These are phyloP conservation scores for Leishmania arabica DNA, from an alignment of 208 protist species.

Conservation along the genomic window DNA sequence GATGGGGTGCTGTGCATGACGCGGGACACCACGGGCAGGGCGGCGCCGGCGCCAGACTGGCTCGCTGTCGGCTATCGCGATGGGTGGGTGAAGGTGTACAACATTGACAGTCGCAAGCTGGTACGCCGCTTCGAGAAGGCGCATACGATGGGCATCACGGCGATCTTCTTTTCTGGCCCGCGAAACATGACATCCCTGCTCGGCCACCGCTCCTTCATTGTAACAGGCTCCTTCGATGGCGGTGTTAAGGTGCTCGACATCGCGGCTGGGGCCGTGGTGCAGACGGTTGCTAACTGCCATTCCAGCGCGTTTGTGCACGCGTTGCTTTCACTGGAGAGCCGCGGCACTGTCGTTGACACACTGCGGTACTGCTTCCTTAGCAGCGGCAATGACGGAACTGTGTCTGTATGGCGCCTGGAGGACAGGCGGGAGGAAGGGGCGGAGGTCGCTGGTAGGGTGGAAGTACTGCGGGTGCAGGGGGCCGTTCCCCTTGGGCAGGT, in stretches of 20 bases:
- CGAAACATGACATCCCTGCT: conserved; percentile 29
- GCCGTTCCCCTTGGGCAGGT: conserved; percentile 14
- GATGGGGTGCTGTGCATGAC: conserved; percentile 54
- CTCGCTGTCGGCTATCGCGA: conserved; percentile 81
- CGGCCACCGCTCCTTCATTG: conserved; percentile 55
- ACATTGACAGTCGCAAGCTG: conserved; percentile 60
- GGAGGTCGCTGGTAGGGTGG: conserved; percentile 1
- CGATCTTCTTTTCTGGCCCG: conserved; percentile 60
- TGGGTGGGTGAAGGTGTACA: conserved; percentile 84
- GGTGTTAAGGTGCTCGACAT: conserved; percentile 65
- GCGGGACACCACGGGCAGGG: conserved; percentile 30
- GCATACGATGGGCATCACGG: conserved; percentile 68
- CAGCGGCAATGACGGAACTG: conserved; percentile 74
- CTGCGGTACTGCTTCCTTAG: conserved; percentile 34
- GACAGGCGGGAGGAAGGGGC: conserved; percentile 4
- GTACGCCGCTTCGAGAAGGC: conserved; percentile 68
- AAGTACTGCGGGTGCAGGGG: conserved; percentile 24
- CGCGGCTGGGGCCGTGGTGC: conserved; percentile 36
- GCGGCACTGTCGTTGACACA: neutral
- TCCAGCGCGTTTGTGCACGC: conserved; percentile 61
- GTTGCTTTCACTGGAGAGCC: conserved; percentile 34
- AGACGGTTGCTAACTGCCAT: conserved; percentile 51
- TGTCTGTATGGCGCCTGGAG: conserved; percentile 56
- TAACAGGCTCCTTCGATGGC: conserved; percentile 76
- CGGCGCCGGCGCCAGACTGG: conserved; percentile 37